phyloP scores from a whole-genome alignment of 345 rosid species.

The Brassica cretica region DNA sequence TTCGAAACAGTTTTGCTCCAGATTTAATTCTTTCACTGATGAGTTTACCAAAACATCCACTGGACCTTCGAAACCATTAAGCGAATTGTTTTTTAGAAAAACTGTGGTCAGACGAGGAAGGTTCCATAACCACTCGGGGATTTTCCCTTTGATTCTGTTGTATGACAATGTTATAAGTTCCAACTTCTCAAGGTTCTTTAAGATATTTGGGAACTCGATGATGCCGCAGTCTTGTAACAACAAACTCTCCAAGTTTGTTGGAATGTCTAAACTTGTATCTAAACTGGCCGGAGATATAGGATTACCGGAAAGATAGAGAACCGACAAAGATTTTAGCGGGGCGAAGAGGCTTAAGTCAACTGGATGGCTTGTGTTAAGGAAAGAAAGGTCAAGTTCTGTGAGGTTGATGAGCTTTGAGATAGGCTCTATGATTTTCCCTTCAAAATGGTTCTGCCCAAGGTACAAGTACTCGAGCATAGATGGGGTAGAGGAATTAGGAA shows the following conservation, averaged over 20 bases:
- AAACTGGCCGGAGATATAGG: not conserved
- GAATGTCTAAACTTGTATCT: not conserved
- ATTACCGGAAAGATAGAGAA: not conserved
- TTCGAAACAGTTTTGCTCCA: not conserved
- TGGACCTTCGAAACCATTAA: not conserved
- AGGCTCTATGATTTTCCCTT: not conserved
- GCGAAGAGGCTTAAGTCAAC: not conserved
- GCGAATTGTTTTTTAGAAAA: not conserved
- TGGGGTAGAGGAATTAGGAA: not conserved
- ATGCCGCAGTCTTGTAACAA: rapidly evolving
- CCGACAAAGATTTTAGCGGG: not conserved
- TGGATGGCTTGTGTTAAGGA: rapidly evolving
- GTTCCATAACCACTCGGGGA: not conserved
- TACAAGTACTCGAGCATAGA: not conserved
- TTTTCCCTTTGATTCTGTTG: not conserved
- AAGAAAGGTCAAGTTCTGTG: not conserved
- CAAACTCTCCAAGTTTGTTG: not conserved
- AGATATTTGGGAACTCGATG: not conserved
- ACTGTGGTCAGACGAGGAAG: not conserved
- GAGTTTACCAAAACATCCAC: not conserved
- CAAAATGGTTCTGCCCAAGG: not conserved
- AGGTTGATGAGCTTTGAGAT: not conserved
- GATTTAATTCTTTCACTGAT: not conserved
- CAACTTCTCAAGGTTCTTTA: not conserved
- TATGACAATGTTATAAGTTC: not conserved